Percentiles rank a stretch among this genome's conserved stretches.
These are phyloP conservation scores for Harrya chromipes DNA, from an alignment of 768 basidiomycete species.

Conservation along the genomic window DNA sequence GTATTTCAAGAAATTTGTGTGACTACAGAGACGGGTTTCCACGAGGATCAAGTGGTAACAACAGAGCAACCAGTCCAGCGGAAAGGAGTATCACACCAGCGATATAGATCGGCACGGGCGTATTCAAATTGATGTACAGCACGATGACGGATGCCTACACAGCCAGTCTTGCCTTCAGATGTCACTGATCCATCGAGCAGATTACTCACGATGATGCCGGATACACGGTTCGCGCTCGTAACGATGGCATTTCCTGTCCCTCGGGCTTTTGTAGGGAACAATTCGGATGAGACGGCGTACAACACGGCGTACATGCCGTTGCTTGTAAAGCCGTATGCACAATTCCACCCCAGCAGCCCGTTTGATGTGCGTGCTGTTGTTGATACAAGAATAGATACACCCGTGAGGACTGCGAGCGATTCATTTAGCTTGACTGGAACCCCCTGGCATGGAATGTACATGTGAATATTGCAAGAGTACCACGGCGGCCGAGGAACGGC, in stretches of 20 bases:
- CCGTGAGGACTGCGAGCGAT: constrained; percentile 41
- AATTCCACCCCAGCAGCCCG: constrained; percentile 56
- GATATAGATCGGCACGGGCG: constrained; percentile 69
- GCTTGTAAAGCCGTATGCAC: constrained; percentile 53
- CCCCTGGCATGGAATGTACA: constrained; percentile 22
- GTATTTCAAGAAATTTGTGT: not conserved
- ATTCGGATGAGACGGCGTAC: constrained; percentile 43
- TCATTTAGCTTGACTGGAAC: not conserved
- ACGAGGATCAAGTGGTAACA: constrained; percentile 72
- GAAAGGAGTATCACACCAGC: constrained; percentile 60
- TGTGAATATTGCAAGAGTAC: constrained; percentile 51
- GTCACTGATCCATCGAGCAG: not conserved
- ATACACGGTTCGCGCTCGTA: constrained; percentile 50
- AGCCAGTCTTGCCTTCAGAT: too few relatives aligned
- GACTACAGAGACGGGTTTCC: constrained; percentile 53
- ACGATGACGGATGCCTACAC: constrained; percentile 63
- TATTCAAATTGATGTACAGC: constrained; percentile 58
- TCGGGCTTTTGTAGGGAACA: constrained; percentile 52
- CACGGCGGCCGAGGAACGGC: constrained; percentile 48
- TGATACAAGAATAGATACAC: constrained; percentile 54
- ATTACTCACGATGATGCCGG: constrained; percentile 52
- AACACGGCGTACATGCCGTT: constrained; percentile 57
- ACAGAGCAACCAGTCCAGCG: constrained; percentile 54
- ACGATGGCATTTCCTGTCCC: constrained; percentile 58
- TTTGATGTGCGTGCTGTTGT: constrained; percentile 55